A percentile compares a stretch with the other conserved stretches of the same genome.
These are phyloP conservation scores for Cystobasidium pallidum DNA, from an alignment of 1,284 basidiomycete genomes.

Conservation along the genomic window DNA sequence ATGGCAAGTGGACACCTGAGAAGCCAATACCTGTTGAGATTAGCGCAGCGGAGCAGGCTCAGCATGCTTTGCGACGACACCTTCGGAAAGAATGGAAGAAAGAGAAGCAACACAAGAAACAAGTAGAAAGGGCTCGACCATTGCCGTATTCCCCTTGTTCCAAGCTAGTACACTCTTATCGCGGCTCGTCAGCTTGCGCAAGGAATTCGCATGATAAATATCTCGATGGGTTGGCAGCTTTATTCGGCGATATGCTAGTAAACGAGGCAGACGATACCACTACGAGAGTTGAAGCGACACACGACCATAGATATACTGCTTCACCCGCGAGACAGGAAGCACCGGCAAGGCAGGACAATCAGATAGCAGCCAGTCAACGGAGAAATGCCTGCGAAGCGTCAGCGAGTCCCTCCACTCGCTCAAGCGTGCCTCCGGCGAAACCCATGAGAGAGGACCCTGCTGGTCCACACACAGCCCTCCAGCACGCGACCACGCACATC, in stretches of 20 bases:
- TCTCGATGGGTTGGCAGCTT: conserved; percentile 10
- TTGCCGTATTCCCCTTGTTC: not conserved
- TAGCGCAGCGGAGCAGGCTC: conserved; percentile 2
- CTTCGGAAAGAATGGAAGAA: conserved; percentile 43
- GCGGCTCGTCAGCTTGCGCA: not conserved
- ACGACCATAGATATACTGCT: not conserved
- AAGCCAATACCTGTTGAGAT: not conserved
- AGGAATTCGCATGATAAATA: conserved; percentile 1
- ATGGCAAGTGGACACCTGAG: not conserved
- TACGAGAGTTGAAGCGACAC: not conserved
- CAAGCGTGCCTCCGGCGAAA: not conserved
- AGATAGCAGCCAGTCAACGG: not conserved
- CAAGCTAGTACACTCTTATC: not conserved
- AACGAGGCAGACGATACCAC: not conserved
- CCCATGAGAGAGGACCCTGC: not conserved
- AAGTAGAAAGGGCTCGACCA: not conserved
- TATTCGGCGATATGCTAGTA: conserved; percentile 14
- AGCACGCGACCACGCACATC: not conserved
- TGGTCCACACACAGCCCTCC: not conserved
- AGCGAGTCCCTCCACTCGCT: not conserved
- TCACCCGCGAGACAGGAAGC: not conserved
- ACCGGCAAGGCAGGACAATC: not conserved
- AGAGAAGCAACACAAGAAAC: not conserved
- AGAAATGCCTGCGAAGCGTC: not conserved
- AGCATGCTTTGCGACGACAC: conserved; percentile 19